phyloP scores from a whole-genome alignment of 768 basidiomycete species.

The Boletus reticuloceps region DNA sequence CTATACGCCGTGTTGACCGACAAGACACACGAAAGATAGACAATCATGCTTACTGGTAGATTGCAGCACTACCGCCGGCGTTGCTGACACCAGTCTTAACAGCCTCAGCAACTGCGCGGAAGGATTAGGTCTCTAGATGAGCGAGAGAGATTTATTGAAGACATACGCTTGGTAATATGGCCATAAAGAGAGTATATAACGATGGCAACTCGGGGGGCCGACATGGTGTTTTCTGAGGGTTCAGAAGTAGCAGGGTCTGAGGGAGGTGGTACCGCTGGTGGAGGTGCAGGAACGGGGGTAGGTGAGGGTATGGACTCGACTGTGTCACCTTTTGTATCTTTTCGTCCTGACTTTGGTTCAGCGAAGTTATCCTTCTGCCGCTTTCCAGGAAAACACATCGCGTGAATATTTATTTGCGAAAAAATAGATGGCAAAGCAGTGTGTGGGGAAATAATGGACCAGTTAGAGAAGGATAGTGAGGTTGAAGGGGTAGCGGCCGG shows the following conservation, averaged over 20 bases:
- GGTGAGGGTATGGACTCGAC: slow-evolving; percentile 3
- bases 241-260: not conserved
- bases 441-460: slow-evolving; percentile 8
- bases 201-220: slow-evolving; percentile 41
- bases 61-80: slow-evolving; percentile 43
- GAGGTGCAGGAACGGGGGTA: not conserved
- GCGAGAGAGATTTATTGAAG: not conserved
- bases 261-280: not conserved
- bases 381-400: slow-evolving; percentile 41
- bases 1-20: slow-evolving; percentile 31
- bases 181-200: slow-evolving; percentile 52
- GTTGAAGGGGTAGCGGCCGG: slow-evolving; percentile 9
- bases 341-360: slow-evolving; percentile 20
- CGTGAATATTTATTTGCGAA: not conserved
- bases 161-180: slow-evolving; percentile 45
- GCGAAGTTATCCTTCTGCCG: slow-evolving; percentile 35
- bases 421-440: not conserved
- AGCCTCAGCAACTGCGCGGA: slow-evolving; percentile 29
- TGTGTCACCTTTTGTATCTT: slow-evolving; percentile 10
- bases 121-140: not conserved
- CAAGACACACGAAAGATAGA: not conserved
- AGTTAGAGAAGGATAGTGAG: not conserved
- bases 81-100: slow-evolving; percentile 39
- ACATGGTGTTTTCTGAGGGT: slow-evolving; percentile 1
- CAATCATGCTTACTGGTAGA: slow-evolving; percentile 41